Base-by-base conservation (phyloP, 2,329 filamentous ascomycete species). In the Penicillium janthinellum region DNA sequence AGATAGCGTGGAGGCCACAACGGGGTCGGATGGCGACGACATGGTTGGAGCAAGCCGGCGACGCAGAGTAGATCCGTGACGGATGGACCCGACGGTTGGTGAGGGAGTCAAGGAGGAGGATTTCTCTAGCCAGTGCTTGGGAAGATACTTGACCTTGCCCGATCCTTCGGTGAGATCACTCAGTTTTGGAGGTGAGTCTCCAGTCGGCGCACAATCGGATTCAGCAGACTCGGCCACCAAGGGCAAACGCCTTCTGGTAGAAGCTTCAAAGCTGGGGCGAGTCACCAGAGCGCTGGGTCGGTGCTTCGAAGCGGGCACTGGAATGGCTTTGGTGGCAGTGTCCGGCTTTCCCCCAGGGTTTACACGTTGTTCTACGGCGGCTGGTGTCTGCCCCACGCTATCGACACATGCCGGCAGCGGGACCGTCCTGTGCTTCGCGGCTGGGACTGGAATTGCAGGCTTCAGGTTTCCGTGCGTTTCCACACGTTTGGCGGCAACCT, bases 61-160 rank as follows among this genome's bases (percentile, higher is more conserved):
- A 17, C 4, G 17, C 12, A 22, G 17, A 22, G 6, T 10, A 12
- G 17, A 22, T 12, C 17, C 12, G 12, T 20, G 49, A 41, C 22
- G 49, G 15, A 15, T 37, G 8, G 14, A 7, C 3, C 6, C 31
- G 20, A 14, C 4, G 7, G 34, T 39, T 31, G 52, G 45, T 12
- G 38, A 41, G 14, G 44, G 35, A 8, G 44, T 25, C 6, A 42
- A 58, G 11, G 42, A 17, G n/a, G 42, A n/a, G 14, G n/a, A 41
- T 22, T 5, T 41, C 17, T 57, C 45, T 4, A 53, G 12, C 57
- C 60, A 63, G 12, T 12, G 10, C 25, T 25, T 54, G 14, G 57
- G 62, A 15, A 61, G 47, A 22, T 62, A 60, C 22, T 61, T 64
- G 28, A 56, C 49, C 39, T 55, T 59, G 5, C 50, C 60, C 10